Base-by-base conservation (phyloP, 345 rosid genomes). In the Heritiera fomes region DNA sequence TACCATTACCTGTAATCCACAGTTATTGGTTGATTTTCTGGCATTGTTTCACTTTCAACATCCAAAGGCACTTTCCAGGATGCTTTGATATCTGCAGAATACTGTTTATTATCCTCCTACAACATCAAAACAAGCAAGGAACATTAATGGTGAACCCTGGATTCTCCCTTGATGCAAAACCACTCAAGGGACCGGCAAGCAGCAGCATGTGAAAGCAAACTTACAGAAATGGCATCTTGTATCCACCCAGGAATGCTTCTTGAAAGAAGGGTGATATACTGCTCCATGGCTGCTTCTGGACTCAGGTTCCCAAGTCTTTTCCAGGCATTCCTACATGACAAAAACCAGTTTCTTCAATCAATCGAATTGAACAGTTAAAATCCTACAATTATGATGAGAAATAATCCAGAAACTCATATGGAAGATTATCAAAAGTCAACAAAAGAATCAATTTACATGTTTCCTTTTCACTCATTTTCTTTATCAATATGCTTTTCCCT, bases 251-350 rank as follows among this genome's bases (percentile, higher is more conserved):
- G 88, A 67, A 83, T 59, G 76, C 59, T 86, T 52, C 59, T 71
- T 6, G 89, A 85, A 28, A 89, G 81, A 80, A 86, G 76, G 49
- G 58, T 60, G 38, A 87, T 80, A 71, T 89, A 89, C 73, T 77
- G 83, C 82, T 87, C 86, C 92, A 89, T 89, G 38, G 92, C 90
- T 13, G 45, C 81, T 67, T 89, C 89, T 12, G 80, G 88, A 52
- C 80, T 79, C 83, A 86, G 84, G 82, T 84, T 75, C 77, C 88
- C 90, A 14, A 85, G 85, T 70, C 75, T 75, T 70, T 72, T 84
- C 90, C 90, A 87, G n/a, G 89, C 86, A 78, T 85, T 84, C 92
- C 90, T 89, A 67, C 45, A 76, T 11, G 77, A 49, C 1, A 0
- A 67, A 34, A 56, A 55, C 45, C 11, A 60, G 41, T 63, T 68